phyloP scores from a whole-genome alignment of 2,329 filamentous ascomycete genomes.

The Claviceps sp. region DNA sequence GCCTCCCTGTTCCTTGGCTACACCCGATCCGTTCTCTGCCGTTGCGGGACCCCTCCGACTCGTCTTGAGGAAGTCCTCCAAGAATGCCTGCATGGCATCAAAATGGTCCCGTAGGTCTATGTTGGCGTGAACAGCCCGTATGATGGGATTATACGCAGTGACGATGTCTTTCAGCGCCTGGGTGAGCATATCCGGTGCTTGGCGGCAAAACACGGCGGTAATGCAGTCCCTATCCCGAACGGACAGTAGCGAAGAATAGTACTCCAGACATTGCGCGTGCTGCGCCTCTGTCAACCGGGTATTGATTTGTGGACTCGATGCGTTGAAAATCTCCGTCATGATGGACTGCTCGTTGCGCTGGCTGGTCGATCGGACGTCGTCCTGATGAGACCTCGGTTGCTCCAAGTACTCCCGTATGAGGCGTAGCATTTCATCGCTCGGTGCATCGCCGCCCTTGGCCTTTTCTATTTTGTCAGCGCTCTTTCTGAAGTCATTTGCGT shows the following conservation, averaged over 20 bases:
- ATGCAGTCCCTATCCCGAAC: conserved; percentile 64
- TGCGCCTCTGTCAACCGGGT: conserved; percentile 41
- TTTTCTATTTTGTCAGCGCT: conserved; percentile 51
- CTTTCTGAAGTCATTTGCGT: conserved; percentile 56
- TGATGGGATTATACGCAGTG: conserved; percentile 59
- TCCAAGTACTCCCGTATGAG: conserved; percentile 46
- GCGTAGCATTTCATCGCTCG: conserved; percentile 46
- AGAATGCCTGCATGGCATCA: conserved; percentile 51
- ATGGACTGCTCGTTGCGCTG: conserved; percentile 42
- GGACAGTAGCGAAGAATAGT: conserved; percentile 56
- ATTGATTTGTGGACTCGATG: conserved; percentile 30
- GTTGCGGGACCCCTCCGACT: conserved; percentile 19
- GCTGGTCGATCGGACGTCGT: conserved; percentile 44
- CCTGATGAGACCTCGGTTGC: conserved; percentile 40
- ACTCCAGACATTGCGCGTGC: conserved; percentile 53
- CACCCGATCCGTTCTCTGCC: not conserved
- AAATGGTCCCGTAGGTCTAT: conserved; percentile 60
- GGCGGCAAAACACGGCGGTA: conserved; percentile 50
- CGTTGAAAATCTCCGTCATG: conserved; percentile 49
- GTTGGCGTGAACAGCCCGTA: conserved; percentile 55
- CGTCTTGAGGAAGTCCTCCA: conserved; percentile 56
- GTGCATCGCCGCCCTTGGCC: conserved; percentile 31
- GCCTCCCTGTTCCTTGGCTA: not conserved
- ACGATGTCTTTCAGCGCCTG: conserved; percentile 51
- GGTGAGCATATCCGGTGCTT: conserved; percentile 61